These are phyloP conservation scores for Fomitopsis pinicola DNA, from an alignment of 1,284 basidiomycete genomes.

Conservation along the genomic window DNA sequence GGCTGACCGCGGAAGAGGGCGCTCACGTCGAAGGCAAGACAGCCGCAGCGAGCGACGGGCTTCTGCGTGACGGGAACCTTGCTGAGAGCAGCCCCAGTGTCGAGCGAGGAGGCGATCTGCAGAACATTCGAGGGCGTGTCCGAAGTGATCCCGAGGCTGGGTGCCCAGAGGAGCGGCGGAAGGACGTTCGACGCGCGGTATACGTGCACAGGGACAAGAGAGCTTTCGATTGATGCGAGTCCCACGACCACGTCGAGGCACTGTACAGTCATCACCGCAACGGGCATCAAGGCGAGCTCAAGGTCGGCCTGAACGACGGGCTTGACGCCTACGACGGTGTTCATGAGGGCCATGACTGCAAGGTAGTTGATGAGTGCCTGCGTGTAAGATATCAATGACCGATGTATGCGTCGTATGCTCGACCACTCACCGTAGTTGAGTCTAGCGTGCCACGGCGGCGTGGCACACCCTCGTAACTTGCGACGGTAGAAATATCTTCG, in stretches of 20 bases:
- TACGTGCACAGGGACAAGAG: neutral
- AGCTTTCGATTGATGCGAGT: neutral
- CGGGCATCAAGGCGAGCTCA: neutral
- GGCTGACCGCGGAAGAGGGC: neutral
- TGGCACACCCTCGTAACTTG: too few relatives aligned
- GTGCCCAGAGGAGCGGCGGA: neutral
- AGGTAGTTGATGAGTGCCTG: neutral
- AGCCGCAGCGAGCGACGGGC: neutral
- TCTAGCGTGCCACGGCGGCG: too few relatives aligned
- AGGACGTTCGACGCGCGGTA: neutral
- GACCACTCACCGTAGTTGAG: too few relatives aligned
- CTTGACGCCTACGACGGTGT: neutral
- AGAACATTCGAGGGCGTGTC: accelerated
- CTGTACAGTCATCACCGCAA: neutral
- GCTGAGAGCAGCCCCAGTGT: neutral
- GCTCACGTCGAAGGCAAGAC: neutral
- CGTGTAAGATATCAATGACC: too few relatives aligned
- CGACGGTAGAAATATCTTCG: too few relatives aligned
- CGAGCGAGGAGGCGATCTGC: neutral
- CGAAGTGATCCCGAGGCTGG: neutral
- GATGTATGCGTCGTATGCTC: too few relatives aligned
- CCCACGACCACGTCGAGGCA: neutral
- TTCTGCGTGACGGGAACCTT: neutral
- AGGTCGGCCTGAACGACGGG: neutral
- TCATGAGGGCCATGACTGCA: neutral